Evolutionary conservation across 352 stramenopile genomes (phyloP).

Genomic region (Pythium pyrilobum): DNA sequence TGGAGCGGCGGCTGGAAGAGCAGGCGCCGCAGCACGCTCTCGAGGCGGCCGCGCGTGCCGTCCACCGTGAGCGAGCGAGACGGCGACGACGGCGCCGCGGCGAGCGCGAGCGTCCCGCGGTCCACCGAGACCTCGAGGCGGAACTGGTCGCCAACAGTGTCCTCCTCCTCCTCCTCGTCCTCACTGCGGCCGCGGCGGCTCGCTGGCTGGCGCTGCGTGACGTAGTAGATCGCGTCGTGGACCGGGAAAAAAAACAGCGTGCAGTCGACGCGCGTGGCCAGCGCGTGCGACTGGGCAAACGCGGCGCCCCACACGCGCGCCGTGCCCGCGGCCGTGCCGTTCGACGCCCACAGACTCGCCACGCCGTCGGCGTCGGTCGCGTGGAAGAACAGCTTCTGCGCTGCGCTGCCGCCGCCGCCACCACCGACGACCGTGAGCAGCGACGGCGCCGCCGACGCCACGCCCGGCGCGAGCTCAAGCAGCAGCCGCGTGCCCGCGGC

Average conservation of each 20-base stretch:
- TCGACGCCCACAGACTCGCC: constrained; percentile 27
- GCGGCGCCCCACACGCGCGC: constrained; percentile 19
- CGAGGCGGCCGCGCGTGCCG: constrained; percentile 17
- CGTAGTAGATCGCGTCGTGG: constrained; percentile 25
- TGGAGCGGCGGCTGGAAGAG: constrained; percentile 40
- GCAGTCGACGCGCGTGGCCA: no score
- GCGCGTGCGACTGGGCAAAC: constrained; percentile 11
- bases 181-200: neutral
- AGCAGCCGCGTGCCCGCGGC: constrained; percentile 31
- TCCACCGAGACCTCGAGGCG: constrained; percentile 5
- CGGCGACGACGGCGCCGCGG: neutral
- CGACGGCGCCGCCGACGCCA: constrained; percentile 21
- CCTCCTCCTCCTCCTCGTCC: neutral
- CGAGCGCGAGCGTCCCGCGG: constrained; percentile 3
- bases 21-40: constrained; percentile 19
- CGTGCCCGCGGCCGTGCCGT: constrained; percentile 24
- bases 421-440: constrained; percentile 16
- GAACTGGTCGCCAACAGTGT: neutral
- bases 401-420: constrained; percentile 20
- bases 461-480: constrained; percentile 25
- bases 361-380: constrained; percentile 11
- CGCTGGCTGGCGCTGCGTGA: neutral
- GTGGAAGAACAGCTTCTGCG: constrained; percentile 28
- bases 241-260: constrained; percentile 18
- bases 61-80: neutral